phyloP scores from a whole-genome alignment of 2,329 filamentous ascomycete genomes.

The Pleomassaria siparia region DNA sequence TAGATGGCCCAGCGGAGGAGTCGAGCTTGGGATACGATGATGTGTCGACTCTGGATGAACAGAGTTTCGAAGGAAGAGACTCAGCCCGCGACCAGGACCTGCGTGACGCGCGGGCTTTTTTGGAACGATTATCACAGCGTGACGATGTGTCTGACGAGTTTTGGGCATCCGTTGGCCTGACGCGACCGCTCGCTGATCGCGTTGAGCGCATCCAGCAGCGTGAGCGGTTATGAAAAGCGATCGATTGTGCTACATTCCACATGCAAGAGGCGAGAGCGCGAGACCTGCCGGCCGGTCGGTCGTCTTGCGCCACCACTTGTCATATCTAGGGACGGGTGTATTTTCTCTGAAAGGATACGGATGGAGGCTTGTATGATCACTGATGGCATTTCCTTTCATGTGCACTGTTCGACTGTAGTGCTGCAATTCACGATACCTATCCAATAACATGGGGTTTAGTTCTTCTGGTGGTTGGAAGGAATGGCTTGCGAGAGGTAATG shows the following conservation, averaged over 20 bases:
- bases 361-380: slow-evolving; percentile 6
- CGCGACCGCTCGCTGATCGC: slow-evolving; percentile 36
- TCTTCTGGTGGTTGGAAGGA: background rate
- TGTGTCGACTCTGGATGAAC: too few species aligned
- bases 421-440: slow-evolving; percentile 1
- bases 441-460: background rate
- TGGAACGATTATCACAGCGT: slow-evolving; percentile 68
- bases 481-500: background rate
- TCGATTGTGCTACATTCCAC: slow-evolving; percentile 3
- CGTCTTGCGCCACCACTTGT: slow-evolving; percentile 1
- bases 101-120: slow-evolving; percentile 69
- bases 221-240: slow-evolving; percentile 24
- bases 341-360: background rate
- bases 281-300: slow-evolving; percentile 14
- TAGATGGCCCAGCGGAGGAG: slow-evolving; percentile 22
- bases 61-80: too few species aligned
- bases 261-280: slow-evolving; percentile 1
- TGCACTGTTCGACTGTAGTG: slow-evolving; percentile 6
- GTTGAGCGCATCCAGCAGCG: slow-evolving; percentile 37
- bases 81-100: slow-evolving; percentile 46
- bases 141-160: slow-evolving; percentile 80
- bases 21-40: slow-evolving; percentile 23
- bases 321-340: background rate
- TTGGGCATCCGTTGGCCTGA: slow-evolving; percentile 61
- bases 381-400: slow-evolving; percentile 1